Percentiles rank a stretch among this genome's conserved stretches.
These are phyloP conservation scores for Mortierella polycephala DNA, from an alignment of 371 early-diverging fungal species.

Conservation along the genomic window DNA sequence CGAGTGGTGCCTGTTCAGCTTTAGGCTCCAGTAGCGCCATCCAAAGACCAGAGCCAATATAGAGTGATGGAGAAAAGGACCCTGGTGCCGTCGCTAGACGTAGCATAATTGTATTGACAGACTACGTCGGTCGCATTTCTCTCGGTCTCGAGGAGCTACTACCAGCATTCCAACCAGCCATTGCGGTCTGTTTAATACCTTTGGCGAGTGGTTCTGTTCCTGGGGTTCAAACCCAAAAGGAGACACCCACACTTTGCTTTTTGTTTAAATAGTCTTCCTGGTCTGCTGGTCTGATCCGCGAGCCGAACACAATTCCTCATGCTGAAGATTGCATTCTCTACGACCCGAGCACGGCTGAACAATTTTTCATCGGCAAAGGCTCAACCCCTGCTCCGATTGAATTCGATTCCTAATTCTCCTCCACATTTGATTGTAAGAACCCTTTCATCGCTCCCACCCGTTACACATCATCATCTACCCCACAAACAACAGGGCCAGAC, in stretches of 20 bases:
- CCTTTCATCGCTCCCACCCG: not conserved
- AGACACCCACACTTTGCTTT: too few species aligned
- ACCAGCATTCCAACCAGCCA: too few species aligned
- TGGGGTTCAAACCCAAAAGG: too few species aligned
- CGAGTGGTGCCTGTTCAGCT: constrained; percentile 36
- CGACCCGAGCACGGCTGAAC: constrained; percentile 15
- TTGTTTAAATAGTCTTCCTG: not conserved
- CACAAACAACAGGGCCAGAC: not conserved
- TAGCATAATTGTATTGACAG: too few species aligned
- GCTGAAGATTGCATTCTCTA: constrained; percentile 15
- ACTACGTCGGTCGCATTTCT: too few species aligned
- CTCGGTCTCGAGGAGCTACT: too few species aligned
- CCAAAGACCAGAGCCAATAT: too few species aligned
- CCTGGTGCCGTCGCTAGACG: too few species aligned
- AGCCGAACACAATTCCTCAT: constrained; percentile 1
- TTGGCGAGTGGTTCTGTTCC: not conserved
- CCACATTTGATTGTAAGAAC: not conserved
- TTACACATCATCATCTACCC: not conserved
- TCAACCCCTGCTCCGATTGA: not conserved
- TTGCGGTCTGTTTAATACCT: not conserved
- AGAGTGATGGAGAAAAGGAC: too few species aligned
- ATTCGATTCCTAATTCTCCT: not conserved
- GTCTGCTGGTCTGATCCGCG: too few species aligned
- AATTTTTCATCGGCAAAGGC: not conserved
- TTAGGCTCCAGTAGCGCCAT: not conserved